Conservation (phyloP, 176 grass and related monocot species). For the Chloris gayana region DNA sequence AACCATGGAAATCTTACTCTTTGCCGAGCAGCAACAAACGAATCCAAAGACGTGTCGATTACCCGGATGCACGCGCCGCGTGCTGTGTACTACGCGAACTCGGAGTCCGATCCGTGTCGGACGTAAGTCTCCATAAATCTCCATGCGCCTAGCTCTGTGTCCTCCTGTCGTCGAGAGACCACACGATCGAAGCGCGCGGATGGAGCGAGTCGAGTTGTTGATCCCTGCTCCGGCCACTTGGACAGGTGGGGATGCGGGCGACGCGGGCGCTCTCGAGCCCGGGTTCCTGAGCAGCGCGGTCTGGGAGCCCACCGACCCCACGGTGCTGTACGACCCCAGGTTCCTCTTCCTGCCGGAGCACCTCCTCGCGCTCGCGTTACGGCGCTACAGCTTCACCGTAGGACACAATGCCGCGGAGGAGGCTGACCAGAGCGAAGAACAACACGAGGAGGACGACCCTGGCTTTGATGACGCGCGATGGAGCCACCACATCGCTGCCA, state of each 20-base stretch:
- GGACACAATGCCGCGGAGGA: neutral
- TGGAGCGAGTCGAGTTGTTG: neutral
- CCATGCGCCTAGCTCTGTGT: too few relatives aligned
- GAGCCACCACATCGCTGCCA: neutral
- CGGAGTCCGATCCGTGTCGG: too few relatives aligned
- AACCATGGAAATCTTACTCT: too few relatives aligned
- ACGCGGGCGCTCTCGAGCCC: neutral
- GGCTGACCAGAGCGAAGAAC: neutral
- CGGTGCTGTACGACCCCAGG: neutral
- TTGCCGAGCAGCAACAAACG: too few relatives aligned
- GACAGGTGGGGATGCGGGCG: neutral
- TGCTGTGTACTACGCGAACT: too few relatives aligned
- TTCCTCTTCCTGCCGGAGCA: neutral
- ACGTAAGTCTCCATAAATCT: too few relatives aligned
- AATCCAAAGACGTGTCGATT: too few relatives aligned
- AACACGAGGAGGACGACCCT: neutral
- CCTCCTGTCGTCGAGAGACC: too few relatives aligned
- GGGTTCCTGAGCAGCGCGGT: neutral
- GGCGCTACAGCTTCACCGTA: neutral
- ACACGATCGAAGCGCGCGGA: too few relatives aligned
- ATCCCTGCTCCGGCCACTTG: neutral
- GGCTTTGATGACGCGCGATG: neutral
- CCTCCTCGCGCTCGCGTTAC: neutral
- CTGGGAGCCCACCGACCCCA: neutral
- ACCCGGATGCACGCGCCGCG: too few relatives aligned